Evolutionary conservation across 2,329 filamentous ascomycete genomes (phyloP).

Genomic region (Chaetomiaceae sp.): DNA sequence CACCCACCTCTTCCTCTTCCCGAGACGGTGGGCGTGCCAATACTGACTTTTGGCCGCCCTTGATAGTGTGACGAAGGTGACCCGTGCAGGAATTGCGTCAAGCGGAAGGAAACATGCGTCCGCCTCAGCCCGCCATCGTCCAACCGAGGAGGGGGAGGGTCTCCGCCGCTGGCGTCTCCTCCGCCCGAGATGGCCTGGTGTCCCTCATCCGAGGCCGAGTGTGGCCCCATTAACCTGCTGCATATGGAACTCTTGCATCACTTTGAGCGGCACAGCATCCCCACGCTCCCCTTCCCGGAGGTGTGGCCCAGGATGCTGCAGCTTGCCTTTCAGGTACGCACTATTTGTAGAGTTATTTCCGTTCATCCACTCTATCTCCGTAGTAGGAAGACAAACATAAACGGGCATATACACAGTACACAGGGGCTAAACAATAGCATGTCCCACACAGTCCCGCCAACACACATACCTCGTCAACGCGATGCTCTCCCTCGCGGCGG

Average conservation of each 20-base stretch:
- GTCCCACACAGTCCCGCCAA: conserved; percentile 15
- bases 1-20: background rate
- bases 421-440: background rate
- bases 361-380: background rate
- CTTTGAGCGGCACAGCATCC: conserved; percentile 27
- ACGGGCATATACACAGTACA: background rate
- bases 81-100: conserved; percentile 30
- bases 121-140: conserved; percentile 2
- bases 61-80: conserved; percentile 30
- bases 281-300: conserved; percentile 28
- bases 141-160: conserved; percentile 1
- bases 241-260: conserved; percentile 34
- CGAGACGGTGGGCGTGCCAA: background rate
- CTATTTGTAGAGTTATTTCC: background rate
- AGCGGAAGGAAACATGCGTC: conserved; percentile 25
- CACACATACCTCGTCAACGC: conserved; percentile 28
- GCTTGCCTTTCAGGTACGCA: conserved; percentile 28
- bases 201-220: conserved; percentile 11
- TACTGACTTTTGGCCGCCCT: background rate
- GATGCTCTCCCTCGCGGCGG: conserved; percentile 21
- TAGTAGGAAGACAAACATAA: background rate
- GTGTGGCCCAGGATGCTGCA: conserved; percentile 30
- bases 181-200: conserved; percentile 5
- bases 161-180: background rate
- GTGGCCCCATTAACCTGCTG: conserved; percentile 27